Base-by-base conservation (phyloP, 345 rosid species). In the Eucalyptus pauciflora region DNA sequence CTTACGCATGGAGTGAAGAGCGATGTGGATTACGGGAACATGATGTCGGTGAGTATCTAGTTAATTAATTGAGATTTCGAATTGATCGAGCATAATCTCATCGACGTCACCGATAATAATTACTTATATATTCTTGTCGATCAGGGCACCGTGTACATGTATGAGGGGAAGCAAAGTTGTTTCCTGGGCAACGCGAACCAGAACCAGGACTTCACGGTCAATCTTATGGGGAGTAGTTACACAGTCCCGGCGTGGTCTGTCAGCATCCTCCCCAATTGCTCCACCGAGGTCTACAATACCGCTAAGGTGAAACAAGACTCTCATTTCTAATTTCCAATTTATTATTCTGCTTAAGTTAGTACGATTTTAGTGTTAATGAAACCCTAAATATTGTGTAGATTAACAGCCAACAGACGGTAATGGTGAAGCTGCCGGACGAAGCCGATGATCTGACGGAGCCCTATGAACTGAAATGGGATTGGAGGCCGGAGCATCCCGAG, bases 1-100 rank as follows among this genome's bases (percentile, higher is more conserved):
- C 91, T 96, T 60, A 95, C 97, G 20, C 49, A 93, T 22, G 99
- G 98, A 81, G 88, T 45, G 14, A 79, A 83, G 60, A 89, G 87
- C 13, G 52, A 88, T 13, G 25, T 88, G 3, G 87, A 89, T 29
- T 88, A 87, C 18, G 90, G 87, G 41, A 89, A 90, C 24, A 87
- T 29, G 69, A 69, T 79, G 71, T 24, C 85, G 50, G 93, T 91
- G 22, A 87, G 91, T 83, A 25, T 11, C 41, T 54, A 20, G 33
- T 14, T 48, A 43, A 76, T n/a, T 6, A 4, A 31, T 13, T 12
- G 31, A 16, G 86, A 33, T 7, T 62, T 46, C 10, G 25, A 31
- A 25, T 17, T 67, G 10, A 13, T 54, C 8, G 46, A 41, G 22
- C 11, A 10, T 41, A 9, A 24, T 50, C 17, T 50, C 18, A 8